Conservation (phyloP, 2,329 filamentous ascomycete species). For the Coleophoma eucalyptorum region DNA sequence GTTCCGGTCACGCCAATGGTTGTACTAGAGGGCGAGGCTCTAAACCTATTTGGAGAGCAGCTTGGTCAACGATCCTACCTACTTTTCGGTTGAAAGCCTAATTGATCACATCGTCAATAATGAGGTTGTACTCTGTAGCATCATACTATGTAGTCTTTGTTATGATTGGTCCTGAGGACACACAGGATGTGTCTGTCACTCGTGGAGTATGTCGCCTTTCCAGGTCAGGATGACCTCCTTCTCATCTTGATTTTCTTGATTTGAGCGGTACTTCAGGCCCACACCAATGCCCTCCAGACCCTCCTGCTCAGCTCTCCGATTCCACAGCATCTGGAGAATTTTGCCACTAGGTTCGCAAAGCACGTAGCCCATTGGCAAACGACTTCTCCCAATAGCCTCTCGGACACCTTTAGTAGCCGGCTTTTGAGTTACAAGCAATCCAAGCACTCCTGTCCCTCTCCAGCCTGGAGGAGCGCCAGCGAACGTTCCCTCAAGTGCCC, state of each 20-base stretch:
- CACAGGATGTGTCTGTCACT: slow-evolving; percentile 4
- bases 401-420: slow-evolving; percentile 76
- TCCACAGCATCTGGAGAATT: slow-evolving; percentile 71
- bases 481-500: slow-evolving; percentile 80
- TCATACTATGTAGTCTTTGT: too few relatives aligned
- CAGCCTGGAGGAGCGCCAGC: slow-evolving; percentile 69
- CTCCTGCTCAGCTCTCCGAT: slow-evolving; percentile 55
- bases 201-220: slow-evolving; percentile 35
- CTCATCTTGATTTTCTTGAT: slow-evolving; percentile 16
- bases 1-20: too few relatives aligned
- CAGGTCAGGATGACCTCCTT: slow-evolving; percentile 46
- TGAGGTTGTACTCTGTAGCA: too few relatives aligned
- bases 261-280: slow-evolving; percentile 36
- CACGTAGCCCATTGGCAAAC: slow-evolving; percentile 69
- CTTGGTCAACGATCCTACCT: too few relatives aligned
- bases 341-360: slow-evolving; percentile 54
- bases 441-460: slow-evolving; percentile 62
- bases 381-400: slow-evolving; percentile 63
- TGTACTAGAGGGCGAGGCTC: too few relatives aligned
- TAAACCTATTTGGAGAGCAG: too few relatives aligned
- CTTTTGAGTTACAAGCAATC: slow-evolving; percentile 64
- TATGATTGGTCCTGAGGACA: too few relatives aligned
- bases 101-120: too few relatives aligned
- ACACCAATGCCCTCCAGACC: slow-evolving; percentile 60
- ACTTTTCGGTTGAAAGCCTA: too few relatives aligned